These are phyloP conservation scores for Prunus persica DNA, from an alignment of 306 rosid genomes.

Conservation along the genomic window DNA sequence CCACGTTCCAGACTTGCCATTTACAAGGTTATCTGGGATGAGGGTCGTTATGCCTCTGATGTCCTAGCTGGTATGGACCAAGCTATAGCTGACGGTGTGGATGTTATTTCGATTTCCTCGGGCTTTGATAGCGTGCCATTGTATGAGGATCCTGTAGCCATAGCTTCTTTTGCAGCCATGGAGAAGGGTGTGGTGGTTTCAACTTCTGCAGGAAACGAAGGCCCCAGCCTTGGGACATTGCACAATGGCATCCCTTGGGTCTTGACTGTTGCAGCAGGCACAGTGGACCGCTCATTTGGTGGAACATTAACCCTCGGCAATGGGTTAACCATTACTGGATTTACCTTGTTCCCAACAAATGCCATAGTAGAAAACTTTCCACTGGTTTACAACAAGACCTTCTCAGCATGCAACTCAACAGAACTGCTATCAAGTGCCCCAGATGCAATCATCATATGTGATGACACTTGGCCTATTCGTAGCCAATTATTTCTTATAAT, in stretches of 20 bases:
- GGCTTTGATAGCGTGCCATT: background rate
- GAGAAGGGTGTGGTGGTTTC: constrained; percentile 28
- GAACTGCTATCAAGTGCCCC: background rate
- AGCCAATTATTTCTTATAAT: background rate
- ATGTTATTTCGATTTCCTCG: constrained; percentile 23
- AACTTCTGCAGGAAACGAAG: constrained; percentile 25
- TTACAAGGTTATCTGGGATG: constrained; percentile 26
- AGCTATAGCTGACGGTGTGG: constrained; percentile 35
- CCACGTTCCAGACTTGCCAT: constrained; percentile 21
- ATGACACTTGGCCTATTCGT: background rate
- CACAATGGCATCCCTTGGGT: constrained; percentile 31
- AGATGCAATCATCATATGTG: constrained; percentile 15
- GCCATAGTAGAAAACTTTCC: constrained; percentile 8
- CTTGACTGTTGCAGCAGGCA: constrained; percentile 28
- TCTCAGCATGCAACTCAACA: constrained; percentile 24
- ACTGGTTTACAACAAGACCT: constrained; percentile 16
- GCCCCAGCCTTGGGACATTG: background rate
- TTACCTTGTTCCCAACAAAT: constrained; percentile 24
- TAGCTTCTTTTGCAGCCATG: constrained; percentile 30
- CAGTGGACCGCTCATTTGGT: constrained; percentile 22
- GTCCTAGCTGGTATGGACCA: constrained; percentile 29
- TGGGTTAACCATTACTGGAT: constrained; percentile 20
- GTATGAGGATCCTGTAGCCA: constrained; percentile 23
- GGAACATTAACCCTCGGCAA: constrained; percentile 25
- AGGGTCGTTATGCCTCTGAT: constrained; percentile 22